A percentile compares a stretch with the other conserved stretches of the same genome.
Evolutionary conservation across 129 eudicot species (phyloP).

Genomic region (Helianthus tuberosus): DNA sequence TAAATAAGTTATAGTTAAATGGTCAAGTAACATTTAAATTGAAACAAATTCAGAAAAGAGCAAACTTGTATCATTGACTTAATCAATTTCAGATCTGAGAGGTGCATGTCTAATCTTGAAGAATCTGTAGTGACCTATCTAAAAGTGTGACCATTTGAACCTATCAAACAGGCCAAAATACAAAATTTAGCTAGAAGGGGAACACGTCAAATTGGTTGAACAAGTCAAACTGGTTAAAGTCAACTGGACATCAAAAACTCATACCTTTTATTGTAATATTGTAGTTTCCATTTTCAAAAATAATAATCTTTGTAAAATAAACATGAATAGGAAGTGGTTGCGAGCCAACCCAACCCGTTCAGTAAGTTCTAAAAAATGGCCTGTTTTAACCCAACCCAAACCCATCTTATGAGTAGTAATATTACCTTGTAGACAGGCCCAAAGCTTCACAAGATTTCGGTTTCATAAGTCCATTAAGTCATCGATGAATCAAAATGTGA

Average conservation of each 20-base stretch:
- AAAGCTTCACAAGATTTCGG: too few species aligned
- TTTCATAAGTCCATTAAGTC: too few species aligned
- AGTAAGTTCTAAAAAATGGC: not conserved
- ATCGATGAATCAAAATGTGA: too few species aligned
- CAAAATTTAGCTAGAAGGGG: not conserved
- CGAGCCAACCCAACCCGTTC: not conserved
- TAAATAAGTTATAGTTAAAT: not conserved
- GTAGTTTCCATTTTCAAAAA: too few species aligned
- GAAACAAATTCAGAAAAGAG: not conserved
- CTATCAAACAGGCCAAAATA: not conserved
- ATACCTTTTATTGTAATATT: too few species aligned
- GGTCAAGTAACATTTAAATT: not conserved
- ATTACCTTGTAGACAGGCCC: conserved; percentile 60
- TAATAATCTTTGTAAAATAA: not conserved
- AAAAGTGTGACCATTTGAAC: not conserved
- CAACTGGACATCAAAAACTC: too few species aligned
- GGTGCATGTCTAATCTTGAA: not conserved
- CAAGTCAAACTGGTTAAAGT: not conserved
- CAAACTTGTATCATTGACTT: not conserved
- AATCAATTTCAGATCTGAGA: not conserved
- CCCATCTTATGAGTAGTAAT: not conserved
- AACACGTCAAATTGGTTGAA: not conserved
- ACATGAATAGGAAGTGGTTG: not conserved
- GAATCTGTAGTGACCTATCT: not conserved
- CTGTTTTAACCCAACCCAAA: not conserved